Conservation (phyloP, 192 early-diverging fungal genomes). For the Obelidium mucronatum region DNA sequence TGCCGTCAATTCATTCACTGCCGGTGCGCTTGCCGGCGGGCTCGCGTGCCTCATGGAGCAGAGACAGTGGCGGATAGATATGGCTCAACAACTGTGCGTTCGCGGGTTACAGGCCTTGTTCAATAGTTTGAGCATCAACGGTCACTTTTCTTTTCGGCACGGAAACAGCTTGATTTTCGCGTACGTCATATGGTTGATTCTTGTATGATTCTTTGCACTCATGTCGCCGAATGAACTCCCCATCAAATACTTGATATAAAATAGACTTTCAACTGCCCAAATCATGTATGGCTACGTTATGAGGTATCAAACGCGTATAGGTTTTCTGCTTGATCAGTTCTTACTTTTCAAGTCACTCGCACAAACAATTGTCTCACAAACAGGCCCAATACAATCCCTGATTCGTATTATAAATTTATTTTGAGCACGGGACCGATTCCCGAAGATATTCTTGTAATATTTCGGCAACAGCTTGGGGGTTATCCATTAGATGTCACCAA, state of each 20-base stretch:
- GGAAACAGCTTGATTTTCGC: conserved; percentile 57
- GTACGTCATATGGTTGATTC: not conserved
- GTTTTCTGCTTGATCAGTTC: not conserved
- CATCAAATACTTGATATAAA: no score
- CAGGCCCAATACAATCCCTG: conserved; percentile 53
- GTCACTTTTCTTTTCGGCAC: conserved; percentile 49
- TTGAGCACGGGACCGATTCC: conserved; percentile 26
- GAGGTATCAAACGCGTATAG: not conserved
- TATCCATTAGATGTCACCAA: not conserved
- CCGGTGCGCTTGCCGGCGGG: conserved; percentile 50
- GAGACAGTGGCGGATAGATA: conserved; percentile 41
- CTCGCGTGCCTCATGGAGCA: conserved; percentile 51
- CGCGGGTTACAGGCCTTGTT: conserved; percentile 38
- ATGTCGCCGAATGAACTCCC: no score
- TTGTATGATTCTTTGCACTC: not conserved
- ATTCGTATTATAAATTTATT: conserved; percentile 46
- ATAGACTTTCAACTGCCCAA: conserved; percentile 42
- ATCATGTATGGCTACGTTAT: conserved; percentile 60
- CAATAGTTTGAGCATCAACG: conserved; percentile 47
- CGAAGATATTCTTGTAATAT: not conserved
- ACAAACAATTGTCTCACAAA: not conserved
- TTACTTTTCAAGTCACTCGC: no score
- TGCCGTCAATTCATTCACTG: conserved; percentile 40
- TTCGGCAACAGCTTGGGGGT: conserved; percentile 13
- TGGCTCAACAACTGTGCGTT: conserved; percentile 52